These are phyloP conservation scores for Diaporthe sp. DNA, from an alignment of 2,329 filamentous ascomycete genomes.

Conservation along the genomic window DNA sequence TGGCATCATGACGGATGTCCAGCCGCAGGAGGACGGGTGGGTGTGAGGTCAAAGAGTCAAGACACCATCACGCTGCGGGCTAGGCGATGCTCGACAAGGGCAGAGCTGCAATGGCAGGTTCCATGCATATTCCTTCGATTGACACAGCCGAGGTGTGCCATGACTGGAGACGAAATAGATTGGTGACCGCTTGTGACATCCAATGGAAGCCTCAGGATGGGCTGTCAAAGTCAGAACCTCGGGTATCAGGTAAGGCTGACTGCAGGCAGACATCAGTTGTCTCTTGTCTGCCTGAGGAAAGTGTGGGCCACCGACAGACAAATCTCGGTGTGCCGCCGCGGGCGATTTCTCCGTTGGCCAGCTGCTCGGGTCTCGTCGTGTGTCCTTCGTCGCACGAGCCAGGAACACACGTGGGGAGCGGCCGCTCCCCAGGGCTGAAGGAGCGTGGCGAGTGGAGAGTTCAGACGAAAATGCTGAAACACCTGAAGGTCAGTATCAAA, in stretches of 20 bases:
- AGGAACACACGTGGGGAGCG: slow-evolving; percentile 19
- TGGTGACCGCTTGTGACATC: not conserved
- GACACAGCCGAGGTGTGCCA: slow-evolving; percentile 31
- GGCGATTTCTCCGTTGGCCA: slow-evolving; percentile 21
- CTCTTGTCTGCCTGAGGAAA: not conserved
- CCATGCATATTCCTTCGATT: slow-evolving; percentile 35
- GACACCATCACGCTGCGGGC: not conserved
- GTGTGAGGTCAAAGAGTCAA: not conserved
- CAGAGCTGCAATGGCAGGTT: slow-evolving; percentile 25
- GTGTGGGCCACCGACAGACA: not conserved
- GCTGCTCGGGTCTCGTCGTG: not conserved
- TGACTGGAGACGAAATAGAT: slow-evolving; percentile 27
- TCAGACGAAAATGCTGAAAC: slow-evolving; percentile 31
- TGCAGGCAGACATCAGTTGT: not conserved
- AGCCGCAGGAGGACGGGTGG: not conserved
- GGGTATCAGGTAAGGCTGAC: slow-evolving; percentile 17
- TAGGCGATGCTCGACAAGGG: not conserved
- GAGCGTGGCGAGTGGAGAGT: not conserved
- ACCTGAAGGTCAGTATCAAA: not conserved
- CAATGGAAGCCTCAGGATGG: slow-evolving; percentile 15
- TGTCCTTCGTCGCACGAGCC: slow-evolving; percentile 24
- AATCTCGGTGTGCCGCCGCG: not conserved
- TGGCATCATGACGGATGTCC: slow-evolving; percentile 18
- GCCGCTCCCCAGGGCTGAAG: slow-evolving; percentile 27
- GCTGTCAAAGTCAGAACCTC: not conserved